Percentiles rank a stretch among this genome's conserved stretches.
These are phyloP conservation scores for Cyanidium caldarium DNA, from an alignment of 23 red algal species.

Conservation along the genomic window DNA sequence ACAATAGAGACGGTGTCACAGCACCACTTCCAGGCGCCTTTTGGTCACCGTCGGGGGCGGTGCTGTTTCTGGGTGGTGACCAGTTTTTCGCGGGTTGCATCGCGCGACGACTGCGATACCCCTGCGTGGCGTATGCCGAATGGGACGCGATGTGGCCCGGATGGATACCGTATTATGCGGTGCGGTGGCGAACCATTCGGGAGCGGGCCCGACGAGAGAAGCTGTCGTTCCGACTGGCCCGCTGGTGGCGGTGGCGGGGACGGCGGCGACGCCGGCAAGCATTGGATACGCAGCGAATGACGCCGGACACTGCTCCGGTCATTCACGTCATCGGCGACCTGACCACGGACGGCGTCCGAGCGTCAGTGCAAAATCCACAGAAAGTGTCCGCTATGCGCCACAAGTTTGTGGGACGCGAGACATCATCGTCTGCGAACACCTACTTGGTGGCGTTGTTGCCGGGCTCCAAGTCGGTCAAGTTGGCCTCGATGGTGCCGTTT, in stretches of 20 bases:
- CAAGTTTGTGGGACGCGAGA: background rate
- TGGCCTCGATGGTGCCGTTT: constrained; percentile 8
- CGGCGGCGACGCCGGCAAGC: background rate
- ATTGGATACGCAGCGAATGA: no score
- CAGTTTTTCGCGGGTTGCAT: constrained; percentile 26
- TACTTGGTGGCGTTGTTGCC: constrained; percentile 5
- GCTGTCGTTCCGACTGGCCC: background rate
- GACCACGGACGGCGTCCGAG: background rate
- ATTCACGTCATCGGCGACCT: constrained; percentile 9
- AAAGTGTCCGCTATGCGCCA: background rate
- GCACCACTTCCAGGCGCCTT: background rate
- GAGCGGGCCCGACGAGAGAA: background rate
- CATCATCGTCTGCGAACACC: no score
- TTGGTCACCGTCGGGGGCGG: constrained; percentile 1
- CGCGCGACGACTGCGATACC: background rate
- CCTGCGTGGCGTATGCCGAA: constrained; percentile 17
- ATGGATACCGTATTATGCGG: constrained; percentile 15
- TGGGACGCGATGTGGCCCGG: constrained; percentile 22
- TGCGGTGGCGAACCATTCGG: background rate
- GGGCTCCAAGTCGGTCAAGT: constrained; percentile 10
- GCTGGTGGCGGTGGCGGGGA: background rate
- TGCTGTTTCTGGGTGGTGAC: constrained; percentile 16
- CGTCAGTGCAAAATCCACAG: background rate
- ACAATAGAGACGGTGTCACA: no score
- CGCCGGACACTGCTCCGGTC: no score